A percentile compares a stretch with the other conserved stretches of the same genome.
Conservation (phyloP, 2,329 filamentous ascomycete species). For the Phyllosticta citribraziliensis region DNA sequence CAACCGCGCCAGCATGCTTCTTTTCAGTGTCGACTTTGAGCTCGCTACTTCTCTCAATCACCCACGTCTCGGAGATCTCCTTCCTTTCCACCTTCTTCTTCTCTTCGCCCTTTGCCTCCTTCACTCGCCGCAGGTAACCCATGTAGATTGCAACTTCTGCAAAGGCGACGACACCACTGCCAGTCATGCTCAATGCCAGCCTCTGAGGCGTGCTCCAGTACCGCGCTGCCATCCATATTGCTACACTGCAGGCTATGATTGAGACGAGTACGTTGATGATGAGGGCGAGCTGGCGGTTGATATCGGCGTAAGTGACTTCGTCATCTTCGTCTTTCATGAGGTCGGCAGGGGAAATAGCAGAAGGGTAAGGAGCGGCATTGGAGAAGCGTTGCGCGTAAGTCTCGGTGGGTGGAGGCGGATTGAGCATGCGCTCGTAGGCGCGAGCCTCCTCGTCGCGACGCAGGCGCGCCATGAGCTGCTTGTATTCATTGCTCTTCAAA, state of each 20-base stretch:
- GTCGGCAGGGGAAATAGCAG: slow-evolving; percentile 32
- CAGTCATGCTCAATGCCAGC: slow-evolving; percentile 60
- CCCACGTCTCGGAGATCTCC: slow-evolving; percentile 63
- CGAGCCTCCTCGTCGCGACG: slow-evolving; percentile 73
- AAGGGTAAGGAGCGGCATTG: slow-evolving; percentile 23
- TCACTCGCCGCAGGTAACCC: slow-evolving; percentile 62
- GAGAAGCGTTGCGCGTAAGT: slow-evolving; percentile 53
- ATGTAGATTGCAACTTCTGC: slow-evolving; percentile 71
- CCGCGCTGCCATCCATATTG: slow-evolving; percentile 66
- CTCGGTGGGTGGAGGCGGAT: slow-evolving; percentile 46
- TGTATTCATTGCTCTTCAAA: slow-evolving; percentile 65
- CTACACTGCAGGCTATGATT: slow-evolving; percentile 66
- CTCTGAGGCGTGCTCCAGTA: slow-evolving; percentile 67
- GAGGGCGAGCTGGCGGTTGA: slow-evolving; percentile 72
- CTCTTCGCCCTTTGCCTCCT: slow-evolving; percentile 56
- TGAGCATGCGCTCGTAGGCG: slow-evolving; percentile 71
- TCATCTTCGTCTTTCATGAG: slow-evolving; percentile 41
- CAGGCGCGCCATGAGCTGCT: slow-evolving; percentile 76
- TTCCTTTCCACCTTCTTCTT: slow-evolving; percentile 53
- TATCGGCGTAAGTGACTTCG: slow-evolving; percentile 58
- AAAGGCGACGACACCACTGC: slow-evolving; percentile 58
- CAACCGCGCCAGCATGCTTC: not conserved
- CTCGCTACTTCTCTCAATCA: slow-evolving; percentile 29
- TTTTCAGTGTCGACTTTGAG: not conserved
- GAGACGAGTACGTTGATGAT: slow-evolving; percentile 87